Conservation (phyloP, 2,329 filamentous ascomycete species). For the Neurospora sp. region DNA sequence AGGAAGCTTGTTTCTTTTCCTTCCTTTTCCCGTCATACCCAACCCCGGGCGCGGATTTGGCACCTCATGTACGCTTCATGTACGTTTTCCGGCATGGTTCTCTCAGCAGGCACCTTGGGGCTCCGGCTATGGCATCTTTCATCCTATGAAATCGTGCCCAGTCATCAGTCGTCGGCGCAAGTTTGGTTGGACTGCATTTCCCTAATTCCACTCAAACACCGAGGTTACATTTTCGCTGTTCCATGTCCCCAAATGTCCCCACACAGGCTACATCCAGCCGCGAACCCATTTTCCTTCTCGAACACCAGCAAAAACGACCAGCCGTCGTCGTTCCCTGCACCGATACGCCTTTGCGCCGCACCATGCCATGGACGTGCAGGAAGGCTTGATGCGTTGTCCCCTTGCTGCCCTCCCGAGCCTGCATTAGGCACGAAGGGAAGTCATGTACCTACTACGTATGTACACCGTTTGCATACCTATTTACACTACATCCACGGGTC, state of each 20-base stretch:
- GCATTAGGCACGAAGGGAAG: conserved; percentile 7
- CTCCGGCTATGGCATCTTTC: conserved; percentile 14
- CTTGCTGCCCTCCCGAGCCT: conserved; percentile 11
- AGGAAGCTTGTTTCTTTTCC: background rate
- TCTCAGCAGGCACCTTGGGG: conserved; percentile 15
- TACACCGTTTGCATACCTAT: conserved; percentile 3
- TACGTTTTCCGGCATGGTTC: conserved; percentile 14
- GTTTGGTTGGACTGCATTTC: conserved; percentile 19
- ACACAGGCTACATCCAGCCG: conserved; percentile 5
- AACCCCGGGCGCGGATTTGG: conserved; percentile 4
- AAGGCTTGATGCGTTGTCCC: conserved; percentile 18
- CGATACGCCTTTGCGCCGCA: background rate
- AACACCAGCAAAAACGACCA: background rate
- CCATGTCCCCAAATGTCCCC: conserved; percentile 5
- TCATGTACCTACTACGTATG: background rate
- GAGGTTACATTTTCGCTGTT: conserved; percentile 18
- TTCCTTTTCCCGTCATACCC: background rate
- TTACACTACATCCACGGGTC: conserved; percentile 1
- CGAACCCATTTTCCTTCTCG: background rate
- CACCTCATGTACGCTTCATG: conserved; percentile 14
- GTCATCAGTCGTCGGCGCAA: conserved; percentile 27
- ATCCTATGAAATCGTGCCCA: conserved; percentile 33
- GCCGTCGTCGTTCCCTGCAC: background rate
- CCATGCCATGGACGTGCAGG: conserved; percentile 11
- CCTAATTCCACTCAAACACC: conserved; percentile 15